Evolutionary conservation across 2,329 filamentous ascomycete species (phyloP).

Genomic region (Aureobasidium sp.): DNA sequence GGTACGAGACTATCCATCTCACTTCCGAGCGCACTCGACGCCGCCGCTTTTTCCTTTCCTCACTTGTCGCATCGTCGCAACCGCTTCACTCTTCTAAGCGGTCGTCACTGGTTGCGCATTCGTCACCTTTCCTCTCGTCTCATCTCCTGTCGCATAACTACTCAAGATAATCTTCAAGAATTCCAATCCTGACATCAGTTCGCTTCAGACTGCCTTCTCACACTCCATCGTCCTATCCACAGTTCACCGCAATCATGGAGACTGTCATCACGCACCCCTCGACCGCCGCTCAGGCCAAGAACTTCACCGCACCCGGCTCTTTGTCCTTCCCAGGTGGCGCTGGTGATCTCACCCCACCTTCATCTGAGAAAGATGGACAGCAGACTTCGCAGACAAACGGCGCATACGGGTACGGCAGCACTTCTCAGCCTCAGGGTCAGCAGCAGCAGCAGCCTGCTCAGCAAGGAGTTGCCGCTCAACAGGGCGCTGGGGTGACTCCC

Average conservation of each 20-base stretch:
- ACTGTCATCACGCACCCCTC: slow-evolving; percentile 81
- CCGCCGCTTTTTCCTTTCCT: background rate
- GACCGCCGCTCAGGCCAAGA: slow-evolving; percentile 88
- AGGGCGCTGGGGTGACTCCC: slow-evolving; percentile 75
- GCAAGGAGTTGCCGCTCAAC: slow-evolving; percentile 30
- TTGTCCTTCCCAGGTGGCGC: slow-evolving; percentile 84
- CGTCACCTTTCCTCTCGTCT: background rate
- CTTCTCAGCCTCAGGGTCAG: slow-evolving; percentile 48
- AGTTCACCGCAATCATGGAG: slow-evolving; percentile 59
- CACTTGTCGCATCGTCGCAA: background rate
- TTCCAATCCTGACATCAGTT: slow-evolving; percentile 14
- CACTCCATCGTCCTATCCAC: slow-evolving; percentile 23
- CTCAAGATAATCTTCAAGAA: slow-evolving; percentile 10
- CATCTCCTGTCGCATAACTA: background rate
- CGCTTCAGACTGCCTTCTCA: slow-evolving; percentile 18
- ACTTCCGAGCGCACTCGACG: slow-evolving; percentile 6
- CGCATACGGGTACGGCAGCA: slow-evolving; percentile 44
- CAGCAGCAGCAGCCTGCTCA: slow-evolving; percentile 20
- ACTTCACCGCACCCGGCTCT: slow-evolving; percentile 86
- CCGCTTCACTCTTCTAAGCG: background rate
- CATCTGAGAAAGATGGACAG: slow-evolving; percentile 60
- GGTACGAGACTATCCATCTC: slow-evolving; percentile 36
- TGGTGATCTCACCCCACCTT: slow-evolving; percentile 74
- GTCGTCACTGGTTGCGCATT: background rate
- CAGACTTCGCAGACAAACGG: slow-evolving; percentile 43